phyloP scores from a whole-genome alignment of 345 rosid genomes.

The Adansonia digitata region DNA sequence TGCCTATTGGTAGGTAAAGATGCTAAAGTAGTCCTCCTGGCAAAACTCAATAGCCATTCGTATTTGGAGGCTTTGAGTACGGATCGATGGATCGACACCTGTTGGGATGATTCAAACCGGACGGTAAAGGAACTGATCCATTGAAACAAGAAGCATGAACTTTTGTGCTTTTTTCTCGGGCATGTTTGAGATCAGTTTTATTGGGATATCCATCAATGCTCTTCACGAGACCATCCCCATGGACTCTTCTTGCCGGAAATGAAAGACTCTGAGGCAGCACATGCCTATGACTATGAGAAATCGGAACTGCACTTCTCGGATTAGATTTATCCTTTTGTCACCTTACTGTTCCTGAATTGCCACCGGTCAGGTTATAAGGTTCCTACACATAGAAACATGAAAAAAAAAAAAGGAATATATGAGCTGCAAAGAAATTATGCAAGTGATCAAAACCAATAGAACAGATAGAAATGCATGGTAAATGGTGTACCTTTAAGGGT shows the following conservation, averaged over 20 bases:
- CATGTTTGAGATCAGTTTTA: constrained; percentile 38
- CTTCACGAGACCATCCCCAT: constrained; percentile 42
- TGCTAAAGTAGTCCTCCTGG: constrained; percentile 31
- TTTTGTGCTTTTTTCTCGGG: constrained; percentile 23
- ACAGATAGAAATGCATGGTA: constrained; percentile 17
- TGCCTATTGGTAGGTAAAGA: constrained; percentile 30
- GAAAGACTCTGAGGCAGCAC: constrained; percentile 66
- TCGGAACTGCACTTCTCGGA: constrained; percentile 35
- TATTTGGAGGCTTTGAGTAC: constrained; percentile 27
- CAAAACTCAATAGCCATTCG: constrained; percentile 21
- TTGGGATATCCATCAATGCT: constrained; percentile 44
- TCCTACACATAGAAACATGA: constrained; percentile 34
- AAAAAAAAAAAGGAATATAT: not conserved
- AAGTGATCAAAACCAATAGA: constrained; percentile 8
- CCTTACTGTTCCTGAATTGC: constrained; percentile 36
- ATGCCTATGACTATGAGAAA: constrained; percentile 39
- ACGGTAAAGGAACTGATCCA: constrained; percentile 27
- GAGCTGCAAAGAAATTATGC: not conserved
- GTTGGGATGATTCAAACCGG: constrained; percentile 23
- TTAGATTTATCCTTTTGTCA: constrained; percentile 48
- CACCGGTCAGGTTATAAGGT: constrained; percentile 19
- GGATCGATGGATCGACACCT: constrained; percentile 24
- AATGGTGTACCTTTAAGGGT: constrained; percentile 43
- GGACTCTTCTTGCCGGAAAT: constrained; percentile 52
- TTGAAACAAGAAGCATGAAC: constrained; percentile 17